Evolutionary conservation across 176 grass and related monocot genomes (phyloP), one percentile per base, ranked within the genome.

Genomic region (Triticum dicoccoides): DNA sequence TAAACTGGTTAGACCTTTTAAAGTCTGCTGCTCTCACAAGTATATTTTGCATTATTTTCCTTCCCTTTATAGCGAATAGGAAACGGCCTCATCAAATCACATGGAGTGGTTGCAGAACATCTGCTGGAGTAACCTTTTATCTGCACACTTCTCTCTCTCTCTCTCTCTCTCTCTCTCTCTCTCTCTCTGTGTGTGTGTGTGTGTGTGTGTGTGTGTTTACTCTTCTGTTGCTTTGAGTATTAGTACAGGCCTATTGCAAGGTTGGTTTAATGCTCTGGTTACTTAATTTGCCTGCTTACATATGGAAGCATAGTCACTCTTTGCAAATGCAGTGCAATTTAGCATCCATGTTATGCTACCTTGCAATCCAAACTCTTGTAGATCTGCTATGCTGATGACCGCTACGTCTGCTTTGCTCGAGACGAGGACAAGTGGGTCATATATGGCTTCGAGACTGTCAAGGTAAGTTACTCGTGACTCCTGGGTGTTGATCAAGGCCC

Each of bases 391-490:
- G 67, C n/a, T n/a, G 67, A 41, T 61, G 67, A 58, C 2, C 7
- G 33, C 13, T 83, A 83, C 7, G 33, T 83, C 67, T 83, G 49
- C 67, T 83, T 83, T 83, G 67, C 81, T 61, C 49, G 81, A 2
- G 6, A 82, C 4, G 10, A 82, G 30, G 65, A 70, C 80, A 82
- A 56, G 80, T 82, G 80, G 80, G 65, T 82, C 65, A 82, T 70
- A 68, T 70, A 69, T 82, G 65, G 15, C 17, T 67, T 14, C n/a
- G 11, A 70, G 1, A 83, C 33, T 73, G 68, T 83, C 13, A 14
- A 73, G 80, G 80, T 37, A 37, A 13, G 39, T 81, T 20, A 29
- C 61, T 82, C 27, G 1, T 56, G 11, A 27, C 9, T 38, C 52
- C 15, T 49, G 0, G 15, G 39, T 63, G 11, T 23, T 79, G 9